Conservation (phyloP, 1,284 basidiomycete species). For the Lentinula novae-zelandiae region DNA sequence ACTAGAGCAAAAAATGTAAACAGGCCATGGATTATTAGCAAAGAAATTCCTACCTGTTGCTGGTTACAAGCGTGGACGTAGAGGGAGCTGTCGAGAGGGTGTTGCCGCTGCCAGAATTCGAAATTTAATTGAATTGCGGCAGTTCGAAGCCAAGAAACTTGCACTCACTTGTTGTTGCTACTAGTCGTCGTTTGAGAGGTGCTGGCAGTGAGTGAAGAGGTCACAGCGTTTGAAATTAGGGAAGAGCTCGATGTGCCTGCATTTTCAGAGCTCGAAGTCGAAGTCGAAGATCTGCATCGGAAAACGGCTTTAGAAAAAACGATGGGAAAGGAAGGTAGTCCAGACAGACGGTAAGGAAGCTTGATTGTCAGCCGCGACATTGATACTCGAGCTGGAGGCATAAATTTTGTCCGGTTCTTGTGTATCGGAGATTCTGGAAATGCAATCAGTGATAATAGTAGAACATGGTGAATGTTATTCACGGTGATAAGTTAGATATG, state of each 20-base stretch:
- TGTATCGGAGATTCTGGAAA: background rate
- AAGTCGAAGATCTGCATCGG: background rate
- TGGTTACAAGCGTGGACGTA: background rate
- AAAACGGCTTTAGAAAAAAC: background rate
- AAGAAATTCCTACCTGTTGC: background rate
- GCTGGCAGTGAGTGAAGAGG: background rate
- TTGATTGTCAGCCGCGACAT: background rate
- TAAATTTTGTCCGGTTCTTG: background rate
- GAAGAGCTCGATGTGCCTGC: background rate
- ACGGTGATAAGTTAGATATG: constrained; percentile 1
- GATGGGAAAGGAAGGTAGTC: too few relatives aligned
- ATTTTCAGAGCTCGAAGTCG: background rate
- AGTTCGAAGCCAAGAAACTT: background rate
- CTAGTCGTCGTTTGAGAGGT: background rate
- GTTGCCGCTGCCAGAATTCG: background rate
- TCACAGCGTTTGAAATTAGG: background rate
- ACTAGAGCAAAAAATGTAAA: background rate
- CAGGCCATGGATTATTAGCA: background rate
- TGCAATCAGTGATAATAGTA: background rate
- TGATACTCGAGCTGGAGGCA: background rate
- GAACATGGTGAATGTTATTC: background rate
- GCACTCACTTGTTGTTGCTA: background rate
- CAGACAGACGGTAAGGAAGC: background rate
- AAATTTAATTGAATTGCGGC: background rate
- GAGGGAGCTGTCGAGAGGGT: background rate